Percentiles rank a stretch among this genome's conserved stretches.
Evolutionary conservation across 2,329 filamentous ascomycete genomes (phyloP).

Genomic region (Clonostachys solani): DNA sequence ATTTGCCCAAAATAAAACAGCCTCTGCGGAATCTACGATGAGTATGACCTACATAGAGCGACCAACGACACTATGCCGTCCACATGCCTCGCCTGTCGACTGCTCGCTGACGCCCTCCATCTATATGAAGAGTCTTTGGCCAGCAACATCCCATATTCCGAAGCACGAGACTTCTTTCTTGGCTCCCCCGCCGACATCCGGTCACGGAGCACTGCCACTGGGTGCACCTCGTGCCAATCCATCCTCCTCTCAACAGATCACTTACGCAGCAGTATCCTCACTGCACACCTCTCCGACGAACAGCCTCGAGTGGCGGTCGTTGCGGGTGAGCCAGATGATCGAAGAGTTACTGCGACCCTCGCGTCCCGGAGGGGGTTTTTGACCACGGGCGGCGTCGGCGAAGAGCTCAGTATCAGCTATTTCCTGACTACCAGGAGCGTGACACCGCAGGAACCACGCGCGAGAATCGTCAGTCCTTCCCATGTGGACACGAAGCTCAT

Average conservation of each 20-base stretch:
- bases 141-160: no score
- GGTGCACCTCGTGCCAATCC: background rate
- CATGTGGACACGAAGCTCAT: background rate
- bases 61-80: no score
- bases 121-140: no score
- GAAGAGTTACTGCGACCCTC: no score
- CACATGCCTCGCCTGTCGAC: no score
- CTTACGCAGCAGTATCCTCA: background rate
- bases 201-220: background rate
- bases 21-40: no score
- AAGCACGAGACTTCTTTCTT: no score
- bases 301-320: background rate
- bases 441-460: background rate
- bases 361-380: no score
- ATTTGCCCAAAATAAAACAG: no score
- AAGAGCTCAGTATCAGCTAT: background rate
- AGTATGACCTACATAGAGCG: no score
- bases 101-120: no score
- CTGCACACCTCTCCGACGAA: background rate
- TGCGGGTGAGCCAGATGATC: background rate
- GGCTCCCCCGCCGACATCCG: no score
- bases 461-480: background rate
- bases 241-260: background rate
- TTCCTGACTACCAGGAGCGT: background rate
- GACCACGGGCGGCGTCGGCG: background rate